Percentiles rank a stretch among this genome's conserved stretches.
phyloP scores from a whole-genome alignment of 805 yeast species.

The Candida khao-thaluensis region DNA sequence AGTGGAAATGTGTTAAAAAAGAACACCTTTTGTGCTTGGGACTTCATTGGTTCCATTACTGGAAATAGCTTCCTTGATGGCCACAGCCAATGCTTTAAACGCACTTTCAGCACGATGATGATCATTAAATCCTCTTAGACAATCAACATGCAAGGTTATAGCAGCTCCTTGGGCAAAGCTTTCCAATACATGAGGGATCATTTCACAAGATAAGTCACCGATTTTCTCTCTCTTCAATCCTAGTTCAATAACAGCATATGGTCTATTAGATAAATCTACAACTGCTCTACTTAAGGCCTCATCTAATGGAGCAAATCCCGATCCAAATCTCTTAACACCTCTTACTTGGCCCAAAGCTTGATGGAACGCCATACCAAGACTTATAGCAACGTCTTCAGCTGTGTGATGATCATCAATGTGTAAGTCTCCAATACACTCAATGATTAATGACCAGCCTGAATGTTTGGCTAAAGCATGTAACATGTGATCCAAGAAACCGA shows the following conservation, averaged over 20 bases:
- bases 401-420: conserved; percentile 98
- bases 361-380: conserved; percentile 86
- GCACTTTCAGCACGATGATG: conserved; percentile 97
- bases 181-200: conserved; percentile 97
- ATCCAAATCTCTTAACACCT: conserved; percentile 91
- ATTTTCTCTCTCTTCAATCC: conserved; percentile 90
- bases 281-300: conserved; percentile 96
- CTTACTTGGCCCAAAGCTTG: conserved; percentile 83
- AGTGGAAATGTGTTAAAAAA: conserved; percentile 2
- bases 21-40: conserved; percentile 94
- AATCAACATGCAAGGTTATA: conserved; percentile 91
- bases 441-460: conserved; percentile 88
- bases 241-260: conserved; percentile 84
- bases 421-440: conserved; percentile 90
- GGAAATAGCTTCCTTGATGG: conserved; percentile 81
- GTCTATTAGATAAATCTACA: conserved; percentile 92
- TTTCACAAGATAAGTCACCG: conserved; percentile 89
- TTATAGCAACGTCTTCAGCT: conserved; percentile 93
- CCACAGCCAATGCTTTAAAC: conserved; percentile 92
- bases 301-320: conserved; percentile 93
- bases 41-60: conserved; percentile 85
- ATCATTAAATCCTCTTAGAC: conserved; percentile 89
- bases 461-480: conserved; percentile 95
- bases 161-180: conserved; percentile 92
- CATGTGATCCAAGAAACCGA: conserved; percentile 97